Conservation (phyloP, 2,329 filamentous ascomycete genomes). For the Trichoderma sp. region DNA sequence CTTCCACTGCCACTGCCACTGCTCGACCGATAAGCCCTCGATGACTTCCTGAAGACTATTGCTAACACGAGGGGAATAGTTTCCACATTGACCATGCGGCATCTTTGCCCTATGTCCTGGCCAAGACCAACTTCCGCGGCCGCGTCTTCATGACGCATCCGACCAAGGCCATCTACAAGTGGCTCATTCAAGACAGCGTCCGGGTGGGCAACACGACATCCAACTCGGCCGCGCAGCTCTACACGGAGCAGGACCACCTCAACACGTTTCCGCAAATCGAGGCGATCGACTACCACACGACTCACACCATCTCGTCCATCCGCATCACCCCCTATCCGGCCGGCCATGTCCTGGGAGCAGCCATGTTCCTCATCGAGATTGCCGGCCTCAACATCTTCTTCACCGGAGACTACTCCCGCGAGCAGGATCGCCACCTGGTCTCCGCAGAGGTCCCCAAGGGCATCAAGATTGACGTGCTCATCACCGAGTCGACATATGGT, state of each 20-base stretch:
- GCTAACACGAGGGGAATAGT: constrained; percentile 55
- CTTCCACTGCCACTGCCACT: background rate
- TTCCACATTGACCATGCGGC: constrained; percentile 99
- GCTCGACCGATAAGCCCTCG: constrained; percentile 22
- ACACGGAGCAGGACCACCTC: constrained; percentile 92
- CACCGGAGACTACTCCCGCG: constrained; percentile 94
- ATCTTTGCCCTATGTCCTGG: constrained; percentile 93
- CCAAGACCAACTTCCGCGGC: constrained; percentile 96
- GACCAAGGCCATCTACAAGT: constrained; percentile 99
- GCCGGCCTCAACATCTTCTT: constrained; percentile 96
- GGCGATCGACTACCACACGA: constrained; percentile 97
- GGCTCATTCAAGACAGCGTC: constrained; percentile 96
- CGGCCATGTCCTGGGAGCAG: constrained; percentile 94
- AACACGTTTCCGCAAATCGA: constrained; percentile 94
- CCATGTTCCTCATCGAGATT: constrained; percentile 98
- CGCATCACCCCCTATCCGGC: constrained; percentile 96
- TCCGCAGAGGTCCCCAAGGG: constrained; percentile 87
- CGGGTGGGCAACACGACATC: constrained; percentile 76
- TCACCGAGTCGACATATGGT: constrained; percentile 96
- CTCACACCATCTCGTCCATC: constrained; percentile 94
- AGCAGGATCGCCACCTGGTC: constrained; percentile 93
- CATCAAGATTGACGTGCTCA: constrained; percentile 92
- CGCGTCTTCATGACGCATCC: constrained; percentile 99
- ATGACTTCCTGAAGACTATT: background rate
- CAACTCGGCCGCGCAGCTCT: constrained; percentile 70